A percentile compares a stretch with the other conserved stretches of the same genome.
These are phyloP conservation scores for Coemansia sp. DNA, from an alignment of 192 early-diverging fungal genomes.

Conservation along the genomic window DNA sequence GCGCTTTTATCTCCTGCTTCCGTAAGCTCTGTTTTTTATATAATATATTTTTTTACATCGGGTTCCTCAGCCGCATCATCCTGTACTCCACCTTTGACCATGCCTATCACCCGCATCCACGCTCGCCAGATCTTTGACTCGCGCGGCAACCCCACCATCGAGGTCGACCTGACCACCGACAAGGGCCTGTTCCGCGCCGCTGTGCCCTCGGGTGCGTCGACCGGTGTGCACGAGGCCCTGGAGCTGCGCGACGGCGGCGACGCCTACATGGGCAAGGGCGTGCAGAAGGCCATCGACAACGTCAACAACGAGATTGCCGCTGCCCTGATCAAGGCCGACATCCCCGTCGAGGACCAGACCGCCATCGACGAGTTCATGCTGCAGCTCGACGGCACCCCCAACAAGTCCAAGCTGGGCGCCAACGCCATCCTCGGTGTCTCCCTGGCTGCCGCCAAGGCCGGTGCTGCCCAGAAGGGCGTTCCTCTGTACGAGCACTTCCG, in stretches of 20 bases:
- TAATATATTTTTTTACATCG: no score
- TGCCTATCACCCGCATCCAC: slow-evolving; percentile 72
- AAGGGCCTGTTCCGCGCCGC: slow-evolving; percentile 95
- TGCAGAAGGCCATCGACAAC: slow-evolving; percentile 84
- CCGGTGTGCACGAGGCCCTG: slow-evolving; percentile 97
- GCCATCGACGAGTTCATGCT: slow-evolving; percentile 90
- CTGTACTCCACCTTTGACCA: slow-evolving; percentile 31
- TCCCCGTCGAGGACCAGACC: slow-evolving; percentile 83
- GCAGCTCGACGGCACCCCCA: slow-evolving; percentile 88
- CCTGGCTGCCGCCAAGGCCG: slow-evolving; percentile 91
- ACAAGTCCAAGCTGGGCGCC: slow-evolving; percentile 96
- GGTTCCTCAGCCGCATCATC: no score
- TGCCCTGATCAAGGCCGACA: slow-evolving; percentile 71
- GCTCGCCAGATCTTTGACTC: slow-evolving; percentile 99
- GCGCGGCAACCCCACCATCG: slow-evolving; percentile 97
- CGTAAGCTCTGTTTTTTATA: no score
- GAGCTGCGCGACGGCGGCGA: slow-evolving; percentile 94
- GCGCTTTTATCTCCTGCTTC: no score
- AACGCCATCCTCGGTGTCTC: slow-evolving; percentile 99
- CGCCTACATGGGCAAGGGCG: slow-evolving; percentile 93
- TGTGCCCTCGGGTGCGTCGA: slow-evolving; percentile 97
- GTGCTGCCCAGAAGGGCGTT: slow-evolving; percentile 89
- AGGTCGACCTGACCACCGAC: slow-evolving; percentile 94
- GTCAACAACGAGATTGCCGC: slow-evolving; percentile 88
- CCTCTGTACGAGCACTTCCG: slow-evolving; percentile 95